Base-by-base conservation (phyloP, 1,139 yeast species). In the Sugiyamaella paludigena region DNA sequence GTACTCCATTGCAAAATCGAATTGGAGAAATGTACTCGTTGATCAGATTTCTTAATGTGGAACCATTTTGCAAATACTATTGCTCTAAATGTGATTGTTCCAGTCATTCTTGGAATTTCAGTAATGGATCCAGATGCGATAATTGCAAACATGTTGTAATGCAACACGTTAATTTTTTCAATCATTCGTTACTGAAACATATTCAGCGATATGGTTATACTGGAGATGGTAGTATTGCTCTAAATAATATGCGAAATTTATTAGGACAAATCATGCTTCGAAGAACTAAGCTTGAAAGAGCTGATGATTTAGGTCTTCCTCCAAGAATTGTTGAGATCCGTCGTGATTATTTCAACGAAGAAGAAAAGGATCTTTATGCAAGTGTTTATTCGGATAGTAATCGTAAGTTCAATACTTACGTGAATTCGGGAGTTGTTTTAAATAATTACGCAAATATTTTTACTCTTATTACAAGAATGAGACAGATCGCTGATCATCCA, bases 401-500 rank as follows among this genome's bases (percentile, higher is more conserved):
- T 64, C 78, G 98, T 52, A 84, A 84, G 59, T 92, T 89, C 72
- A 76, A 76, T 48, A 85, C 88, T 52, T 91, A 81, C 65, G 98
- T 92, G 40, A 94, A 95, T 26, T 92, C 87, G 63, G 98, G 98
- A 67, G 96, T 92, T 28, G 96, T 89, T 39, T 74, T 89, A 51
- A 91, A 91, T 67, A 92, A 94, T 66, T 92, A 94, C 69, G 98
- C 98, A 37, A 92, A 92, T 62, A 91, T 92, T 61, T 94, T 92
- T 71, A 91, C 98, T 0, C 76, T 94, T 51, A 91, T 92, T 60
- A 94, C 98, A 0, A 75, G 98, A 62, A 92, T 92, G 98, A 80
- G 98, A 62, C 98, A 92, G 68, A 75, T 92, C 60, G 98, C 98
- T 0, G 98, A 94, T 66, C 99, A 92, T 67, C 98, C 98, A 0